phyloP scores from a whole-genome alignment of 371 early-diverging fungal genomes.

The Batkoa obscura region DNA sequence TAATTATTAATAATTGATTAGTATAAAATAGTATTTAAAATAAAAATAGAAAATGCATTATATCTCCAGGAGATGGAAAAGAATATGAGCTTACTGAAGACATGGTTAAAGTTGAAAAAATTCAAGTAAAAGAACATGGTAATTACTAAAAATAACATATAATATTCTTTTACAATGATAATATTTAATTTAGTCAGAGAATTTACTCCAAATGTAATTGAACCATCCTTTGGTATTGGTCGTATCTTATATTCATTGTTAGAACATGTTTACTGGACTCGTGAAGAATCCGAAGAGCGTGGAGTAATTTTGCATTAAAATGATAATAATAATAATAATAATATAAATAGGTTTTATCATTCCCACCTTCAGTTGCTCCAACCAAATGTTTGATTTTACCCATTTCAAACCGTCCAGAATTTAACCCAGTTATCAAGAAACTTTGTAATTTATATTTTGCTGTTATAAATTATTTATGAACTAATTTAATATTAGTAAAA shows the following conservation, averaged over 20 bases:
- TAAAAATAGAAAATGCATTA: constrained; percentile 4
- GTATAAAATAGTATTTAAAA: not conserved
- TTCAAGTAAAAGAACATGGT: constrained; percentile 62
- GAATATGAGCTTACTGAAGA: constrained; percentile 45
- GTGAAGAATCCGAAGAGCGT: constrained; percentile 83
- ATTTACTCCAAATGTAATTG: constrained; percentile 97
- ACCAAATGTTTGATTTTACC: constrained; percentile 89
- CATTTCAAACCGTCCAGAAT: constrained; percentile 56
- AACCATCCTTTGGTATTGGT: constrained; percentile 99
- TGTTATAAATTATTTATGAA: not conserved
- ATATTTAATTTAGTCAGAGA: constrained; percentile 52
- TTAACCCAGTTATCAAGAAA: constrained; percentile 44
- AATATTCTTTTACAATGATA: not conserved
- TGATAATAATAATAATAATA: no score
- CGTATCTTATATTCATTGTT: constrained; percentile 95
- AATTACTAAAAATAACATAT: constrained; percentile 10
- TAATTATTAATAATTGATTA: constrained; percentile 6
- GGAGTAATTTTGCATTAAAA: constrained; percentile 10
- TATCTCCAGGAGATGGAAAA: constrained; percentile 30
- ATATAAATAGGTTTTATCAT: constrained; percentile 41
- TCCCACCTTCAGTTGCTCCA: constrained; percentile 86
- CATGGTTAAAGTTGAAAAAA: constrained; percentile 49
- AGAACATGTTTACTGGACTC: constrained; percentile 90
- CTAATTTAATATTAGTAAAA: constrained; percentile 14
- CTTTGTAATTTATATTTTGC: constrained; percentile 17